phyloP scores from a whole-genome alignment of 2,329 filamentous ascomycete species.

The Rhinocladiella similis region DNA sequence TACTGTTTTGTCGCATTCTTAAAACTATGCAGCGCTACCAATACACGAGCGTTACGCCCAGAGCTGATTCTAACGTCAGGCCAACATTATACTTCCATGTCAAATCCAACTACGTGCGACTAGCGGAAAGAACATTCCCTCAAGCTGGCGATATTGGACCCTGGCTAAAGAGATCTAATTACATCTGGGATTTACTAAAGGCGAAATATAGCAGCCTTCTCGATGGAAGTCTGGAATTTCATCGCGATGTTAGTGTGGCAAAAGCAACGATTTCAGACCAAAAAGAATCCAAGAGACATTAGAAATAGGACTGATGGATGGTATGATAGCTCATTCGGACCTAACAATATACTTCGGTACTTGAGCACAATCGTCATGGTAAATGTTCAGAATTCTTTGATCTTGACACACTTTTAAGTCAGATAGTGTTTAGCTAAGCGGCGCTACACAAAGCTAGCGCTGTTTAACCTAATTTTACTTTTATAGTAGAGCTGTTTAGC shows the following conservation, averaged over 20 bases:
- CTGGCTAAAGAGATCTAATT: conserved; percentile 42
- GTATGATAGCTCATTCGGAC: too few relatives aligned
- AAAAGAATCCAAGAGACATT: too few relatives aligned
- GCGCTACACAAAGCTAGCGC: too few relatives aligned
- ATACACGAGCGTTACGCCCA: conserved; percentile 7
- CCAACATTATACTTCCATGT: conserved; percentile 25
- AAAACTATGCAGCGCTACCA: conserved; percentile 21
- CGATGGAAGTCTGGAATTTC: conserved; percentile 34
- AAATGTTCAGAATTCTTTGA: too few relatives aligned
- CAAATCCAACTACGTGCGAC: conserved; percentile 41
- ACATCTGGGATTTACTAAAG: conserved; percentile 39
- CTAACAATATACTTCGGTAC: too few relatives aligned
- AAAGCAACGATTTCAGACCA: too few relatives aligned
- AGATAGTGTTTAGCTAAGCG: too few relatives aligned
- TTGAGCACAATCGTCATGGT: too few relatives aligned
- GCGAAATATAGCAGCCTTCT: conserved; percentile 38
- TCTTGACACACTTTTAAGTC: too few relatives aligned
- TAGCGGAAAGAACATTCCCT: conserved; percentile 32
- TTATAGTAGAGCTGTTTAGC: too few relatives aligned
- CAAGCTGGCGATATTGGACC: conserved; percentile 39
- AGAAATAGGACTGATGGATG: too few relatives aligned
- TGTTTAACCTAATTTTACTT: too few relatives aligned
- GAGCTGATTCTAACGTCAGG: not conserved
- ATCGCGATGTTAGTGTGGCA: not conserved
- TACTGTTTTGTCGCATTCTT: conserved; percentile 39